Percentiles rank a stretch among this genome's conserved stretches.
phyloP scores from a whole-genome alignment of 768 basidiomycete genomes.

The Boletus reticulatus region DNA sequence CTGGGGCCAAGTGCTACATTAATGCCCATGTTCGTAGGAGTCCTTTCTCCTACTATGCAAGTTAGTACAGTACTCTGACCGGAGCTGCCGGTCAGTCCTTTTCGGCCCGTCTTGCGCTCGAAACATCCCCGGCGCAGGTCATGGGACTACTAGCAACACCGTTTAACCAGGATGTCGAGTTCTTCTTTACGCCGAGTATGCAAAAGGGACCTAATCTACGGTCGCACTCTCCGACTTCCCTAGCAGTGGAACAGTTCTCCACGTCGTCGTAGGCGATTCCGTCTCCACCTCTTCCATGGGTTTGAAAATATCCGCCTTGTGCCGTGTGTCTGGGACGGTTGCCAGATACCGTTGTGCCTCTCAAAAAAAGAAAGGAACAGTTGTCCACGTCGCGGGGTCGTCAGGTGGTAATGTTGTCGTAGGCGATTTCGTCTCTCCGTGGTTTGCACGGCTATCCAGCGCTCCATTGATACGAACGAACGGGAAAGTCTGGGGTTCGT shows the following conservation, averaged over 20 bases:
- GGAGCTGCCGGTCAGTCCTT: not conserved
- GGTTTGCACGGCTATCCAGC: too few species aligned
- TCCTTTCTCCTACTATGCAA: too few species aligned
- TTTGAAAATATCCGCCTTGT: too few species aligned
- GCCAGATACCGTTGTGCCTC: too few species aligned
- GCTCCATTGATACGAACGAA: too few species aligned
- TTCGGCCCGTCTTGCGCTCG: not conserved
- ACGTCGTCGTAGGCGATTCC: too few species aligned
- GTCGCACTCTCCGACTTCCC: conserved; percentile 23
- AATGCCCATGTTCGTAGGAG: conserved; percentile 2
- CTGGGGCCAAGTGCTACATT: not conserved
- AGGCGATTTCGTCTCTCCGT: conserved; percentile 8
- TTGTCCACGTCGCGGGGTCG: conserved; percentile 12
- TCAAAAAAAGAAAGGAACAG: too few species aligned
- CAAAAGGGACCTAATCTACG: conserved; percentile 35
- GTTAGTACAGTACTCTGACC: too few species aligned
- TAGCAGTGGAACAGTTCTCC: too few species aligned
- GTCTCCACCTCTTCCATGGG: too few species aligned
- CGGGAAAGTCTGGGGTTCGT: too few species aligned
- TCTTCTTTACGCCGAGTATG: conserved; percentile 48
- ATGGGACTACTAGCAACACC: not conserved
- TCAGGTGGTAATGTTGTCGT: conserved; percentile 3
- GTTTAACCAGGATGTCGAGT: conserved; percentile 40
- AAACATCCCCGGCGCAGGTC: not conserved
- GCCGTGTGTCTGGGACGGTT: too few species aligned